These are phyloP conservation scores for Aspergillus candidus DNA, from an alignment of 2,329 filamentous ascomycete species.

Conservation along the genomic window DNA sequence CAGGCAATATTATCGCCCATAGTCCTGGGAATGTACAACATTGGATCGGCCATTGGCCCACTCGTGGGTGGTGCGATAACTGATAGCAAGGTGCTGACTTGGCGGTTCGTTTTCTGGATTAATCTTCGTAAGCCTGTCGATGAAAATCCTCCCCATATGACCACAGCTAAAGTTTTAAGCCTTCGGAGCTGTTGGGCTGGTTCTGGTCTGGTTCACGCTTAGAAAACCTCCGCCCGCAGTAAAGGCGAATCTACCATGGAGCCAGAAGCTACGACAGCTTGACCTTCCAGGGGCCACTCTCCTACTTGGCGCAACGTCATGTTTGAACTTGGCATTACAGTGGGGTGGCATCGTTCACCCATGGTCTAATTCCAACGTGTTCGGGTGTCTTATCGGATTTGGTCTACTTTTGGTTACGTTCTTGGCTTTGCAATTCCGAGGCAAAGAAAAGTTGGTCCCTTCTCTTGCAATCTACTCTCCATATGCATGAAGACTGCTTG, in stretches of 20 bases:
- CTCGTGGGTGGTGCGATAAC: constrained; percentile 35
- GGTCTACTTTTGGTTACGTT: constrained; percentile 20
- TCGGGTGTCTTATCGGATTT: constrained; percentile 20
- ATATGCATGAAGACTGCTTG: background rate
- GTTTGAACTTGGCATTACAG: background rate
- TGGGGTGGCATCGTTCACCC: constrained; percentile 1
- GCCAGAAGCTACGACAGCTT: constrained; percentile 10
- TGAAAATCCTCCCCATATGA: background rate
- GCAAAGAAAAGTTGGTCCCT: constrained; percentile 13
- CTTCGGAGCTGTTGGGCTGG: constrained; percentile 7
- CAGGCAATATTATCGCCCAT: constrained; percentile 28
- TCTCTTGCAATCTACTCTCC: too few species aligned
- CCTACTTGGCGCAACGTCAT: background rate
- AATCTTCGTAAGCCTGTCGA: constrained; percentile 36
- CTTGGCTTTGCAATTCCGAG: constrained; percentile 18
- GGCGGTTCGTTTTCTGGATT: constrained; percentile 48
- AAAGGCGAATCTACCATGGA: constrained; percentile 3
- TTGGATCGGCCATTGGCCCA: constrained; percentile 28
- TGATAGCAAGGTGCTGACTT: constrained; percentile 27
- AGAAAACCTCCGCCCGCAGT: constrained; percentile 9
- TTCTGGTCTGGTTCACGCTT: constrained; percentile 7
- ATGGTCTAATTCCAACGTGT: background rate
- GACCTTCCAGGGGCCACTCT: constrained; percentile 3
- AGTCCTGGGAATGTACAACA: constrained; percentile 29
- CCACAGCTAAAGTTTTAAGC: background rate